Conservation (phyloP, 1,139 yeast genomes). For the Candida dubliniensis region DNA sequence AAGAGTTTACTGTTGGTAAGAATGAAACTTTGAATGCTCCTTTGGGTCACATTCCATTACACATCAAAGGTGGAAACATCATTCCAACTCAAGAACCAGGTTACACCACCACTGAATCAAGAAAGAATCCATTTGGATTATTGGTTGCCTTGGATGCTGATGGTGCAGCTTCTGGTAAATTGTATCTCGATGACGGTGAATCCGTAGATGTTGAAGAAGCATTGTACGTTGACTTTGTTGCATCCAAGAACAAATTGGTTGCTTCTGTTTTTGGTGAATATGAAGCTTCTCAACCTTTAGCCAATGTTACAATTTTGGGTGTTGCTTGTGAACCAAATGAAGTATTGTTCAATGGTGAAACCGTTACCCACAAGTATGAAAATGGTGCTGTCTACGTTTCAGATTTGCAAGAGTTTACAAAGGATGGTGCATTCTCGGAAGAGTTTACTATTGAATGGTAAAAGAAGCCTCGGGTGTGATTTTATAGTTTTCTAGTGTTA, state of each 20-base stretch:
- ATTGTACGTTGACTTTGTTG: constrained; percentile 21
- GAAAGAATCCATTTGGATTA: constrained; percentile 29
- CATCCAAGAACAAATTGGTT: constrained; percentile 14
- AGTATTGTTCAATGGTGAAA: constrained; percentile 18
- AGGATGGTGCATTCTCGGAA: constrained; percentile 17
- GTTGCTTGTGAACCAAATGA: constrained; percentile 19
- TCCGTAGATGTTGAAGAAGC: constrained; percentile 19
- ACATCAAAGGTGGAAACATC: constrained; percentile 22
- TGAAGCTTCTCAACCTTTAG: constrained; percentile 22
- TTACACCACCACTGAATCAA: constrained; percentile 27
- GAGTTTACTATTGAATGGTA: constrained; percentile 18
- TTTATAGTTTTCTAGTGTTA: too few relatives aligned
- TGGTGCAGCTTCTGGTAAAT: constrained; percentile 19
- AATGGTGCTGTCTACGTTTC: constrained; percentile 19
- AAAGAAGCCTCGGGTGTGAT: too few relatives aligned
- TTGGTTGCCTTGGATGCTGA: constrained; percentile 26
- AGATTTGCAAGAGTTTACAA: constrained; percentile 17
- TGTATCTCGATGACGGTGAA: constrained; percentile 31
- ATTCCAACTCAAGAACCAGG: constrained; percentile 31
- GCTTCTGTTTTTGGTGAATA: constrained; percentile 22
- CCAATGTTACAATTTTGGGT: constrained; percentile 27
- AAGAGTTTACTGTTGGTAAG: constrained; percentile 20
- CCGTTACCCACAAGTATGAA: constrained; percentile 15
- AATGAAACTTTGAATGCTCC: constrained; percentile 25
- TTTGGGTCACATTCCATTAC: constrained; percentile 24